Base-by-base conservation (phyloP, 345 rosid genomes). In the Euphorbia pulcherrima region DNA sequence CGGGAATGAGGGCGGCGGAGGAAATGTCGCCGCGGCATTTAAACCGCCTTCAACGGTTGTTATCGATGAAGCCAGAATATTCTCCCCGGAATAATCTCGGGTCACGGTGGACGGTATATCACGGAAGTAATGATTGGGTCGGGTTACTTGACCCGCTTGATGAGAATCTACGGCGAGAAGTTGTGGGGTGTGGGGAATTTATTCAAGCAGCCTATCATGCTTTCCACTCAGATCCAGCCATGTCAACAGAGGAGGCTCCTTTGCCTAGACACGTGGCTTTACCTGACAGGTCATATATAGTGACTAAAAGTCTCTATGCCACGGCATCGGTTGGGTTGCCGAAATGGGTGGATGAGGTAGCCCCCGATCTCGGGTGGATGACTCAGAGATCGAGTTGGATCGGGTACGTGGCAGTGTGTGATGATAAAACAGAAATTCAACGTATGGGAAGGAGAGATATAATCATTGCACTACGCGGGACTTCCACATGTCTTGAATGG, bases 401-500 rank as follows among this genome's bases (percentile, higher is more conserved):
- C 50, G 99, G 99, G 3, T 94, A 84, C 70, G 97, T 94, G 5
- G 99, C 99, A 4, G 95, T 94, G 0, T 90, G 96, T 21, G 96
- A 90, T 12, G 97, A 94, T 50, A 71, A 28, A 35, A 75, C 51
- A 12, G 99, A 94, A 83, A 89, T 90, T 81, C 92, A 85, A 68
- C 88, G 99, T 72, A 86, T 94, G 97, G 97, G 97, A 0, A 83
- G 99, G 73, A 81, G 99, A 40, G 97, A 94, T 52, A 89, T 94
- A 0, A 87, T 90, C 21, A 89, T 94, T 69, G 90, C 97, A 1
- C 72, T 94, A 11, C 96, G 99, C 0, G 99, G 99, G 20, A 94
- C 97, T 0, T 64, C 96, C 30, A 94, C 99, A 37, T 94, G 95
- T 40, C 89, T 90, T 13, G 99, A 94, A 46, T 94, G 99, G 99